phyloP scores from a whole-genome alignment of 139 green algal species.

The Picochlorum sp. region DNA sequence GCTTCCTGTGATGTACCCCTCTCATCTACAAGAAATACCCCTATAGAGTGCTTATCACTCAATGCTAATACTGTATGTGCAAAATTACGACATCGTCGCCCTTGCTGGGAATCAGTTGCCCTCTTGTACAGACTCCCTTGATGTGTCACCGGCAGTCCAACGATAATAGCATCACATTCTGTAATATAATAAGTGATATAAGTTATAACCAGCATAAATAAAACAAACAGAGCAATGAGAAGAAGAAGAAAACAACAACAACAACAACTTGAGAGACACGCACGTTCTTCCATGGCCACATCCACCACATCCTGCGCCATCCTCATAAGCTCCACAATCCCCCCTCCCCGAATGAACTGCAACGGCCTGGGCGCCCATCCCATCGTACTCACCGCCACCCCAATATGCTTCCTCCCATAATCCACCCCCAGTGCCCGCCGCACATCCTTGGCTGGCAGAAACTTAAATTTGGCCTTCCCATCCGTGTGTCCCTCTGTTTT shows the following conservation, averaged over 20 bases:
- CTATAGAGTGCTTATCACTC: not conserved
- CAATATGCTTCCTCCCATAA: conserved; percentile 23
- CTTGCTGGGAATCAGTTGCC: conserved; percentile 30
- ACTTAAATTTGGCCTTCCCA: not conserved
- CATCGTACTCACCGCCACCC: conserved; percentile 28
- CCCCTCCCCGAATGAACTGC: conserved; percentile 3
- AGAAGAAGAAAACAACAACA: not conserved
- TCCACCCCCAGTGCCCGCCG: conserved; percentile 23
- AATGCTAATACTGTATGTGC: conserved; percentile 8
- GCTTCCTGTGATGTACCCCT: conserved; percentile 7
- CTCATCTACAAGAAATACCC: conserved; percentile 21
- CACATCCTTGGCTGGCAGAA: not conserved
- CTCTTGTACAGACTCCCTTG: conserved; percentile 4
- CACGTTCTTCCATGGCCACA: conserved; percentile 7
- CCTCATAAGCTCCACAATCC: not conserved
- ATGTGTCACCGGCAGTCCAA: conserved; percentile 25
- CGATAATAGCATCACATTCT: conserved; percentile 24
- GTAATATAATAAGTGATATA: too few species aligned
- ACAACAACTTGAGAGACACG: not conserved
- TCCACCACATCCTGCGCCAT: conserved; percentile 14
- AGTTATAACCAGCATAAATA: too few species aligned
- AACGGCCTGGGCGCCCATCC: conserved; percentile 25
- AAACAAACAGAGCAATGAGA: too few species aligned
- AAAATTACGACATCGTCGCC: conserved; percentile 31
- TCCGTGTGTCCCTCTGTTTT: not conserved